Base-by-base conservation (phyloP, 1,284 basidiomycete genomes). In the Ganoderma sp. region DNA sequence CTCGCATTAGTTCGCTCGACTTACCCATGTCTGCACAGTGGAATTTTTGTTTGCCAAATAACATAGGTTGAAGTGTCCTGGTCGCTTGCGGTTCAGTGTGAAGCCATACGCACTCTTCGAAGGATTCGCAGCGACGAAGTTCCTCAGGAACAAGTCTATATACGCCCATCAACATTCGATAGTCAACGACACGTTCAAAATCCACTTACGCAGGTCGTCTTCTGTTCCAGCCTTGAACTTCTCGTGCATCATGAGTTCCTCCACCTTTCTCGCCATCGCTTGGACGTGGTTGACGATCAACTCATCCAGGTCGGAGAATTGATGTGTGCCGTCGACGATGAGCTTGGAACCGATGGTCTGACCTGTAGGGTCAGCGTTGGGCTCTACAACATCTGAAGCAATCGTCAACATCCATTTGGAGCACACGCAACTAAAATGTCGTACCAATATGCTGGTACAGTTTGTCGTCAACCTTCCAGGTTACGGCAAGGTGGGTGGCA, bases 381-480 rank as follows among this genome's bases (percentile, higher is more conserved):
- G 88, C 79, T 99, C 98, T 37, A 91, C 90, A 8, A 99, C 96
- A 79, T 99, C 96, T 74, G 66, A 52, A 5, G 1, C 7, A 34
- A 3, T 25, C 25, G n/a, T 60, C 12, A 66, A 60, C 9, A 39
- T 5, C 41, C 15, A 14, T n/a, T 6, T n/a, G 2, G 9, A 3
- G 9, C 15, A 19, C 19, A 0, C 12, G 25, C 15, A 6, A 28
- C 6, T 41, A 2, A 54, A 57, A 34, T 58, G 64, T 68, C 66
- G 3, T 58, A 95, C 95, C 96, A 70, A 99, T 94, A 78, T 99
- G 98, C 79, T 99, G 98, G 81, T 94, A 99, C 25, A 99, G 85
- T 71, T 92, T 94, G 69, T 98, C 94, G 74, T 98, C 97, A 12
- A 99, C 97, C 82, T 99, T 99, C 98, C 98, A 99, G 0, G 98